Evolutionary conservation across 164 flowering plant species (phyloP).

Genomic region (Stephania yunnanensis): DNA sequence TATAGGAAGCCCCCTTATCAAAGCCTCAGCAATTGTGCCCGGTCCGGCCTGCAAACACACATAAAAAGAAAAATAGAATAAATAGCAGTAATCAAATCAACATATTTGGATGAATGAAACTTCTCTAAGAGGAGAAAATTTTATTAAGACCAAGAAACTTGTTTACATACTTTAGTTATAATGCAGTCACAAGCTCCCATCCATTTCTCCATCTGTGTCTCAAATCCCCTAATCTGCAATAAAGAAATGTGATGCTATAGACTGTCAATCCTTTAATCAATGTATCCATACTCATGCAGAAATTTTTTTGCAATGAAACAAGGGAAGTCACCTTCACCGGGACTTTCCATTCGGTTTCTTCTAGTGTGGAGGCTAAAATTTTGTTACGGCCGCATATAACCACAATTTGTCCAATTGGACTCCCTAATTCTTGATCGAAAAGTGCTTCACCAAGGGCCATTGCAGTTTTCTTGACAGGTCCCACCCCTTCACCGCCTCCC

Average conservation of each 20-base stretch:
- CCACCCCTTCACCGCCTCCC: slow-evolving; percentile 99
- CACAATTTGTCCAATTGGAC: slow-evolving; percentile 76
- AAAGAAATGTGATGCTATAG: slow-evolving; percentile 2
- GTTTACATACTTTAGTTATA: slow-evolving; percentile 70
- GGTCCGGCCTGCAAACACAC: slow-evolving; percentile 75
- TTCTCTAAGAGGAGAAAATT: neutral
- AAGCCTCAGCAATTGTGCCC: slow-evolving; percentile 94
- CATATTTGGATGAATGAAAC: neutral
- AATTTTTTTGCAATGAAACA: neutral
- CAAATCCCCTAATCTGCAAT: slow-evolving; percentile 76
- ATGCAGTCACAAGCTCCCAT: slow-evolving; percentile 99
- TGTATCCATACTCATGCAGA: neutral
- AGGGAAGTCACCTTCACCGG: slow-evolving; percentile 67
- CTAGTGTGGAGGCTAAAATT: slow-evolving; percentile 46
- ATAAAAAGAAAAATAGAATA: neutral
- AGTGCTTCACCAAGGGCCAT: slow-evolving; percentile 74
- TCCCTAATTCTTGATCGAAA: slow-evolving; percentile 43
- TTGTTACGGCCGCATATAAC: slow-evolving; percentile 87
- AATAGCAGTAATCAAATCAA: neutral
- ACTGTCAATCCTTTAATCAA: neutral
- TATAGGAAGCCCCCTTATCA: slow-evolving; percentile 93
- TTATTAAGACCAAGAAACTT: slow-evolving; percentile 5
- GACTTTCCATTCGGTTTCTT: slow-evolving; percentile 66
- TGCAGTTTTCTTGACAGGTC: slow-evolving; percentile 91
- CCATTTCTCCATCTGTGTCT: slow-evolving; percentile 96